A percentile compares a stretch with the other conserved stretches of the same genome.
phyloP scores from a whole-genome alignment of 2,329 filamentous ascomycete species.

The Fusarium staphyleae region DNA sequence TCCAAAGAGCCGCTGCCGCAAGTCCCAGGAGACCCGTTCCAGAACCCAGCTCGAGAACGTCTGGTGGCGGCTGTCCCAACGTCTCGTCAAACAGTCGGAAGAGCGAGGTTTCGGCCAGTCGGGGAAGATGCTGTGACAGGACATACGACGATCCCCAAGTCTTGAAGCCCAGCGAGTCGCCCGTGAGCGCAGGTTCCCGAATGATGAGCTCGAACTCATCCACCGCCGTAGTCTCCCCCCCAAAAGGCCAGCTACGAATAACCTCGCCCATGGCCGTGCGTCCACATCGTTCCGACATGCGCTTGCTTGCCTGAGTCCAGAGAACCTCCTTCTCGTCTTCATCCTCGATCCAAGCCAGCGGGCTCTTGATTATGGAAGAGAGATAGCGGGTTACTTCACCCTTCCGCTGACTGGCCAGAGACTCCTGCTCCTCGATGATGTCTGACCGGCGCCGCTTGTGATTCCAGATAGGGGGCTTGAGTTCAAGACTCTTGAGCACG shows the following conservation, averaged over 20 bases:
- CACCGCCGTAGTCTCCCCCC: conserved; percentile 39
- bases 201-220: conserved; percentile 71
- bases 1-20: conserved; percentile 77
- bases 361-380: conserved; percentile 71
- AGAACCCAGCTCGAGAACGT: conserved; percentile 80
- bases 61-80: conserved; percentile 42
- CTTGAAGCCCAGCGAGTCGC: conserved; percentile 89
- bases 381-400: conserved; percentile 70
- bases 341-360: conserved; percentile 71
- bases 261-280: conserved; percentile 68
- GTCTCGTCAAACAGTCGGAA: conserved; percentile 54
- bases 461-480: conserved; percentile 74
- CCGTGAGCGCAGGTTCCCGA: conserved; percentile 85
- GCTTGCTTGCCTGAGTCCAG: conserved; percentile 80
- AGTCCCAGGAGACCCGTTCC: conserved; percentile 92
- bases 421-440: conserved; percentile 52
- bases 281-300: conserved; percentile 87
- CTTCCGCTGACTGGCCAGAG: conserved; percentile 51
- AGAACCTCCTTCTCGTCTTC: conserved; percentile 71
- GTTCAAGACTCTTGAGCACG: conserved; percentile 70
- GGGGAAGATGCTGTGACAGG: conserved; percentile 74
- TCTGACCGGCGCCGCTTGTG: conserved; percentile 51
- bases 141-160: conserved; percentile 95
- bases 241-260: conserved; percentile 61
- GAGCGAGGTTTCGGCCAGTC: conserved; percentile 54